Evolutionary conservation across 352 stramenopile genomes (phyloP), one percentile per base, ranked within the genome.

Genomic region (Phytophthora nicotianae): DNA sequence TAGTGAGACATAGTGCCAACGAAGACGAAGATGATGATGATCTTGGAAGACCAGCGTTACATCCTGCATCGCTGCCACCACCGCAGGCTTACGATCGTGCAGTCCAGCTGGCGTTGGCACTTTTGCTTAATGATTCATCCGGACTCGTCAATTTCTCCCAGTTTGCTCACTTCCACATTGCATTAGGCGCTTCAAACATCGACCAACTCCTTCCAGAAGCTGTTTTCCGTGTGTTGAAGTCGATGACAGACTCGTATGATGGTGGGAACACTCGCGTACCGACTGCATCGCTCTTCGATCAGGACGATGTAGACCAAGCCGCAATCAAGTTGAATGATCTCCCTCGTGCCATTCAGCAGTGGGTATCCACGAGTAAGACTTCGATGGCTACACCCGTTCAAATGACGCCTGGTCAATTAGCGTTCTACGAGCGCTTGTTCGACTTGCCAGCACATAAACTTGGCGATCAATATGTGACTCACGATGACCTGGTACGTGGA

Each of bases 101-200:
- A 3, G 62, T 88, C 19, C 61, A 83, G 26, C 75, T 93, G 4
- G 88, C 81, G 9, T 63, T 88, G 45, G 74, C 79, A 17, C 68
- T 96, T 33, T 58, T 96, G 11, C 85, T 93, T 38, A 84, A 90
- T 43, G 80, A 93, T 43, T 70, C 68, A 7, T 90, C 82, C 0
- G 83, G 82, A 2, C 73, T 94, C 5, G 77, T 93, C 27, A 96
- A 94, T 52, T 96, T 96, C 41, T 96, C 87, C 3, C 87, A 96
- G 67, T 94, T 96, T 71, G 87, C 85, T 19, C 83, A 96, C 58
- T 96, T 96, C 29, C 85, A 96, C 62, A 96, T 96, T 53, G 81
- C 83, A 10, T 64, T 94, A 4, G 78, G 79, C 5, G 72, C 81
- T 33, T 80, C 80, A 4, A 89, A 79, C 43, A 79, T 87, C 16